phyloP scores from a whole-genome alignment of 345 rosid genomes.

The Diplotaxis tenuifolia region DNA sequence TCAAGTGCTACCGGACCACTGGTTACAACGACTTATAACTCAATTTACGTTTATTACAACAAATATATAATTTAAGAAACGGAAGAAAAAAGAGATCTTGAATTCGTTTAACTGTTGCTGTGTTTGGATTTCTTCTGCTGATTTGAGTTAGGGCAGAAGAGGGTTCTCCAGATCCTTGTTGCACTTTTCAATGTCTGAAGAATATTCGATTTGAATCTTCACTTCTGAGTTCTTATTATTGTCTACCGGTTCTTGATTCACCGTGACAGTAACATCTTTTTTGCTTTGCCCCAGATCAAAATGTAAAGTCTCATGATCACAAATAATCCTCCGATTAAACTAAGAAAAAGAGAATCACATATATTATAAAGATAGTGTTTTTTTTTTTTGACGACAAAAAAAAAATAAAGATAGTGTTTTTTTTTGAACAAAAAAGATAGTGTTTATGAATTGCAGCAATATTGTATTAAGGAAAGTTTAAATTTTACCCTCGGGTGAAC shows the following conservation, averaged over 20 bases:
- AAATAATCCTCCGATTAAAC: conserved; percentile 52
- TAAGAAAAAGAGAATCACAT: conserved; percentile 20
- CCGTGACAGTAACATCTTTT: conserved; percentile 37
- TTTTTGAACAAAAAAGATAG: background rate
- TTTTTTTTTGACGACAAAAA: too few relatives aligned
- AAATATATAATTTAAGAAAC: conserved; percentile 8
- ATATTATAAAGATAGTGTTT: too few relatives aligned
- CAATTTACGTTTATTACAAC: background rate
- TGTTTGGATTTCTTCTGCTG: conserved; percentile 26
- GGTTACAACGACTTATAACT: too few relatives aligned
- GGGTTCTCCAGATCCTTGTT: conserved; percentile 45
- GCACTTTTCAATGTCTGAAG: conserved; percentile 24
- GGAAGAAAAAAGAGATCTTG: conserved; percentile 11
- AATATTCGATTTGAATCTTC: conserved; percentile 38
- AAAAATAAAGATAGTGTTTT: too few relatives aligned
- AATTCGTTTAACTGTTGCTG: conserved; percentile 2
- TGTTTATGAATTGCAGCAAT: background rate
- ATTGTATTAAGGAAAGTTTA: conserved; percentile 16
- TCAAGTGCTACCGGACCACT: too few relatives aligned
- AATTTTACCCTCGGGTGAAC: conserved; percentile 1
- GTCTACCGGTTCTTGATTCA: conserved; percentile 24
- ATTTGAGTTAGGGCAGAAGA: conserved; percentile 40
- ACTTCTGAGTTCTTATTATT: conserved; percentile 24
- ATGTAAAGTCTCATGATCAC: conserved; percentile 50
- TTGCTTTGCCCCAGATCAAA: conserved; percentile 69